Evolutionary conservation across 2,329 filamentous ascomycete species (phyloP).

Genomic region (Trichophyton schoenleinii): DNA sequence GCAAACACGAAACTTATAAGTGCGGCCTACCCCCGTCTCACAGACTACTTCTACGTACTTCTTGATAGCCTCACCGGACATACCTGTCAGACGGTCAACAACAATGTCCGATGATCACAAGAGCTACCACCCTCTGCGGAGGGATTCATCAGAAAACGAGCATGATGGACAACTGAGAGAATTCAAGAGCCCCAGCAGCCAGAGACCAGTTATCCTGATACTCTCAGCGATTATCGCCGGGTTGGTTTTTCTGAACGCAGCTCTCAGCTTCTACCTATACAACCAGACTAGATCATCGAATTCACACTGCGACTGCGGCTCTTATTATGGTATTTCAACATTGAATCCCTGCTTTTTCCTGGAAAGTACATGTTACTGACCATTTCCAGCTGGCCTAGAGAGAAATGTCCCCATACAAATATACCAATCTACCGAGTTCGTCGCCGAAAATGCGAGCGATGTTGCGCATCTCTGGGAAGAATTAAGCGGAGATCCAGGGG

Average conservation of each 20-base stretch:
- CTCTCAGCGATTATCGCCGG: neutral
- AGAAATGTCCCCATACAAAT: neutral
- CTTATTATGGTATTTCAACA: neutral
- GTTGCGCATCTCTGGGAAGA: neutral
- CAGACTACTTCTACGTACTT: no score
- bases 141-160: neutral
- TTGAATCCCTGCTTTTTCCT: neutral
- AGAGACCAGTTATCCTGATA: neutral
- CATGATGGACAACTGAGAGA: neutral
- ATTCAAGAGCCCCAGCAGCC: neutral
- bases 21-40: no score
- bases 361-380: neutral
- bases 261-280: neutral
- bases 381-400: neutral
- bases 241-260: neutral
- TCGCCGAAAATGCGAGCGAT: neutral
- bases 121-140: neutral
- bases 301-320: neutral
- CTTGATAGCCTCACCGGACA: neutral
- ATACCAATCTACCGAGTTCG: neutral
- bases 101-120: neutral
- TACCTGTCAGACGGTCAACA: neutral
- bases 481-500: neutral
- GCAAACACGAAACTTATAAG: no score
- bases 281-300: neutral